Evolutionary conservation across 192 early-diverging fungal species (phyloP).

Genomic region (Mycoemilia scoparia): DNA sequence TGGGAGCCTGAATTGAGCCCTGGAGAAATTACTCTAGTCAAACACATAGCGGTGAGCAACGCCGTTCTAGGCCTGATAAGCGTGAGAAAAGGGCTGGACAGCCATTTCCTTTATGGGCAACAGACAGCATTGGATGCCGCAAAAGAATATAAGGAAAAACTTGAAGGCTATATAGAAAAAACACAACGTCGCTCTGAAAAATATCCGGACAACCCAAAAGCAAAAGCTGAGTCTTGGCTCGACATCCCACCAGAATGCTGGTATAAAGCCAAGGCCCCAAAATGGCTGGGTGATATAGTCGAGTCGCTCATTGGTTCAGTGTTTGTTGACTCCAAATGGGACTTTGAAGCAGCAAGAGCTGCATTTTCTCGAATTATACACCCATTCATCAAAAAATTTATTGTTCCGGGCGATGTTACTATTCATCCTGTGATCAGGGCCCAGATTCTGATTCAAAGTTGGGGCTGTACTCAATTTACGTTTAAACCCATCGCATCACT

Average conservation of each 20-base stretch:
- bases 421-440: slow-evolving; percentile 23
- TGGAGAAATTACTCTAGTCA: slow-evolving; percentile 63
- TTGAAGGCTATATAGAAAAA: no score
- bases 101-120: slow-evolving; percentile 46
- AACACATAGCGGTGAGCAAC: slow-evolving; percentile 78
- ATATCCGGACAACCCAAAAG: no score
- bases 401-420: slow-evolving; percentile 24
- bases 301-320: slow-evolving; percentile 78
- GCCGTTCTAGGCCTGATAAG: slow-evolving; percentile 57
- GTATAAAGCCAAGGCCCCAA: slow-evolving; percentile 65
- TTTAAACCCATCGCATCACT: slow-evolving; percentile 7
- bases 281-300: slow-evolving; percentile 72
- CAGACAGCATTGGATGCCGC: slow-evolving; percentile 35
- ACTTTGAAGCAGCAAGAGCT: slow-evolving; percentile 26
- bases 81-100: slow-evolving; percentile 41
- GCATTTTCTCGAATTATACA: slow-evolving; percentile 23
- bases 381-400: slow-evolving; percentile 27
- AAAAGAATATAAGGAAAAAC: slow-evolving; percentile 28
- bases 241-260: slow-evolving; percentile 49
- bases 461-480: slow-evolving; percentile 17
- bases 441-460: slow-evolving; percentile 22
- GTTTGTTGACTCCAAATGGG: slow-evolving; percentile 63
- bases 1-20: slow-evolving; percentile 47
- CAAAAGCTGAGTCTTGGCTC: no score
- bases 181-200: no score